Conservation (phyloP, 2,329 filamentous ascomycete species). For the Sporothrix luriei region DNA sequence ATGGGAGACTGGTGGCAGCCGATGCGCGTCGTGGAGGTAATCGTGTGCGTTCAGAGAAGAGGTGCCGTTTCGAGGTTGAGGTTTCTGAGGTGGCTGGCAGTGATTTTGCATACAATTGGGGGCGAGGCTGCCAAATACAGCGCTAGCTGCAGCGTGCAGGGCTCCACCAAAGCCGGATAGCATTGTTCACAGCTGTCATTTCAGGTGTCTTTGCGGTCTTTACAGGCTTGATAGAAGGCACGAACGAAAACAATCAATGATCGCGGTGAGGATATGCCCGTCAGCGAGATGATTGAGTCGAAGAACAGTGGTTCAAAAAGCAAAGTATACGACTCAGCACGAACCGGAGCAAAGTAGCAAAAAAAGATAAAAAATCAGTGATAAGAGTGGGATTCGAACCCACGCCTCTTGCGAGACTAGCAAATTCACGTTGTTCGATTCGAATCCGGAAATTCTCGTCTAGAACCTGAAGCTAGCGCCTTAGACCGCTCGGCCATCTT, state of each 20-base stretch:
- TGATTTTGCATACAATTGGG: not conserved
- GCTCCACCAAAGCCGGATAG: not conserved
- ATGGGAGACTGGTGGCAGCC: too few relatives aligned
- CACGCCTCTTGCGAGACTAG: slow-evolving; percentile 28
- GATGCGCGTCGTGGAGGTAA: too few relatives aligned
- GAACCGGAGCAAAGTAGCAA: not conserved
- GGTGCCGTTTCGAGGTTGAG: not conserved
- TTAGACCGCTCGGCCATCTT: slow-evolving; percentile 28
- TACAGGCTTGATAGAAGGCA: not conserved
- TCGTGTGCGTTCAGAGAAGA: not conserved
- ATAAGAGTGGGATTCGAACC: slow-evolving; percentile 29
- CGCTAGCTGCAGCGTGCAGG: not conserved
- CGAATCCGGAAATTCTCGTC: slow-evolving; percentile 24
- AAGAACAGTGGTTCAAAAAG: not conserved
- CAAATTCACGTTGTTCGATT: slow-evolving; percentile 17
- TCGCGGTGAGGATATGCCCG: too few relatives aligned
- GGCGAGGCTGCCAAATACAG: not conserved
- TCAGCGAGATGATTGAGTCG: too few relatives aligned
- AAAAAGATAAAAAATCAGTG: slow-evolving; percentile 16
- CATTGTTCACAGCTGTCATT: not conserved
- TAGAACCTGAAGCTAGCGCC: slow-evolving; percentile 26
- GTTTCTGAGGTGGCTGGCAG: slow-evolving; percentile 2
- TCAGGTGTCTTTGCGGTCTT: not conserved
- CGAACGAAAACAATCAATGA: not conserved
- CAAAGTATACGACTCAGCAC: not conserved